Base-by-base conservation (phyloP, 2,329 filamentous ascomycete species). In the Chaetomiaceae sp. region DNA sequence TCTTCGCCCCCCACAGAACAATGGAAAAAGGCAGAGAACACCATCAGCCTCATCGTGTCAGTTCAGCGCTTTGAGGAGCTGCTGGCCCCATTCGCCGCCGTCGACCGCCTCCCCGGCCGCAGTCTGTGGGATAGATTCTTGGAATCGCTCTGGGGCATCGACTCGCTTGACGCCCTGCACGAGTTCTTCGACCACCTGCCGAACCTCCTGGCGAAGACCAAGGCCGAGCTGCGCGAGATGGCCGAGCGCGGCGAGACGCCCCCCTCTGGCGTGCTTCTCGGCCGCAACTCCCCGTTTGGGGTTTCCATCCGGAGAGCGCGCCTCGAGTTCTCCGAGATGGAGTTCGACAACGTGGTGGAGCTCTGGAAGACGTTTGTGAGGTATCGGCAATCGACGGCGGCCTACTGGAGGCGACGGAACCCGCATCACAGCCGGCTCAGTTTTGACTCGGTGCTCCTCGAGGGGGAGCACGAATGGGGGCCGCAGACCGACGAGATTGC, bases 101-200 rank as follows among this genome's bases (percentile, higher is more conserved):
- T 78, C 23, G 73, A 75, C 62, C 77, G 78, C 34, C 72, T 89
- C 53, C 87, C 90, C 0, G 90, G 90, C 3, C 80, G 88, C 44
- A 86, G 81, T n/a, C 72, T 96, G n/a, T 94, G 91, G 83, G 91
- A 97, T 65, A 74, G 87, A 2, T 89, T 96, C 53, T 78, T 97
- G 12, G 81, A 82, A 51, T 86, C 84, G 58, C 74, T 97, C 22
- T 97, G 94, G 92, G 78, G 79, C 15, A 82, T 97, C 60, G 84
- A 91, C 65, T 92, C 87, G 19, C 79, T 95, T 11, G 83, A 97
- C 70, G 82, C 84, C 0, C 72, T 97, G n/a, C 83, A 91, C 64
- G 75, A 76, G 2, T 92, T 95, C 68, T 89, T 95, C 65, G 78
- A 80, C 27, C 73, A 73, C 20, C 75, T 87, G 15, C 70, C 74